These are phyloP conservation scores for Gamarada debralockiae DNA, from an alignment of 495 filamentous ascomycete genomes.

Conservation along the genomic window DNA sequence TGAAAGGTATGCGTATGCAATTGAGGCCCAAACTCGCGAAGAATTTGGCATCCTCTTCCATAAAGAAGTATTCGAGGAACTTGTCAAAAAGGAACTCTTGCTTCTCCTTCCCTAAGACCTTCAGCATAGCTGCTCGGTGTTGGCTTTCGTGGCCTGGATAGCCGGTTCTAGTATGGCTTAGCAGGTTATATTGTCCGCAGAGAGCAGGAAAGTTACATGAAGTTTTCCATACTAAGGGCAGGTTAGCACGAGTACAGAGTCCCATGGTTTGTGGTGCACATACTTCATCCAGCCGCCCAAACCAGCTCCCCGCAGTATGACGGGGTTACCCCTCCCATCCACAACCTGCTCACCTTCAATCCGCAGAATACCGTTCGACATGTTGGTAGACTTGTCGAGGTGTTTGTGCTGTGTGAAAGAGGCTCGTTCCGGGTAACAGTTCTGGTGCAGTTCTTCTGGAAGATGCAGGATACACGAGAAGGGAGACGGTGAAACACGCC, in stretches of 20 bases:
- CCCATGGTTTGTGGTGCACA: constrained; percentile 1
- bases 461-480: too few relatives aligned
- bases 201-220: too few relatives aligned
- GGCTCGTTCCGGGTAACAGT: too few relatives aligned
- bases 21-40: constrained; percentile 56
- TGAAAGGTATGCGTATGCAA: constrained; percentile 61
- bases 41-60: constrained; percentile 56
- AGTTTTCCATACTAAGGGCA: constrained; percentile 49
- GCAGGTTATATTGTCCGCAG: too few relatives aligned
- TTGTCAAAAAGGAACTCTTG: constrained; percentile 44
- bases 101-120: constrained; percentile 49
- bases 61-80: constrained; percentile 64
- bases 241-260: neutral
- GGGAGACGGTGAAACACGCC: too few relatives aligned
- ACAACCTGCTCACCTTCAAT: constrained; percentile 41
- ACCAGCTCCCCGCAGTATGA: constrained; percentile 42
- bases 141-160: constrained; percentile 59
- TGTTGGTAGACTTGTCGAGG: too few relatives aligned
- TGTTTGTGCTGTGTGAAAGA: too few relatives aligned
- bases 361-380: constrained; percentile 28
- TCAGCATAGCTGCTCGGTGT: constrained; percentile 49
- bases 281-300: constrained; percentile 27
- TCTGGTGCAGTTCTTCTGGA: too few relatives aligned
- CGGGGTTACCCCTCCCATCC: constrained; percentile 34
- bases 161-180: too few relatives aligned